phyloP scores from a whole-genome alignment of 306 rosid species.

The Glycyrrhiza uralensis region DNA sequence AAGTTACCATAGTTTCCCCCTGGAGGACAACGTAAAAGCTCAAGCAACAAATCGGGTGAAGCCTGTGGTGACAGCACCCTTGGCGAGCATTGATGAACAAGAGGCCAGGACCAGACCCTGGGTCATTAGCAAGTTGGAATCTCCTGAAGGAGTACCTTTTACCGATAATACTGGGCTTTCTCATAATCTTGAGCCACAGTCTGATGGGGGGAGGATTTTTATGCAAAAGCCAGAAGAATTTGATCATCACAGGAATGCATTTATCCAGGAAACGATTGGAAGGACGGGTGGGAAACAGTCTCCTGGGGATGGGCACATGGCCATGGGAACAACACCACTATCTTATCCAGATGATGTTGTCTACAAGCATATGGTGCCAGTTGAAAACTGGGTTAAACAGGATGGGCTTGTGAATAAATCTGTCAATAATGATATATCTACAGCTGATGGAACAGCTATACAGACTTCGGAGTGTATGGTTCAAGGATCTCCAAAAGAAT shows the following conservation, averaged over 20 bases:
- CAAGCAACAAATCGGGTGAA: slow-evolving; percentile 43
- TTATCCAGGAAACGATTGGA: slow-evolving; percentile 33
- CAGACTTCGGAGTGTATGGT: slow-evolving; percentile 40
- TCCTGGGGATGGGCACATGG: slow-evolving; percentile 37
- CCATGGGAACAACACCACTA: slow-evolving; percentile 29
- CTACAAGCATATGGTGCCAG: slow-evolving; percentile 32
- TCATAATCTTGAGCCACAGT: slow-evolving; percentile 36
- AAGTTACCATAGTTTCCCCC: slow-evolving; percentile 43
- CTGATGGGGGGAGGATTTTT: slow-evolving; percentile 39
- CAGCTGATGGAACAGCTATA: slow-evolving; percentile 31
- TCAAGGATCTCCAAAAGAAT: slow-evolving; percentile 46
- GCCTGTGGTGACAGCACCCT: slow-evolving; percentile 32
- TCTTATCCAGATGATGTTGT: slow-evolving; percentile 42
- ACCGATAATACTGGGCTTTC: slow-evolving; percentile 29
- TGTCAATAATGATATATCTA: slow-evolving; percentile 31
- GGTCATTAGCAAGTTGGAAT: slow-evolving; percentile 45
- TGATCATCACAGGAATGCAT: slow-evolving; percentile 34
- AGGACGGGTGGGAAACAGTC: slow-evolving; percentile 42
- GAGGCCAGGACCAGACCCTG: slow-evolving; percentile 41
- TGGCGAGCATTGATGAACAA: slow-evolving; percentile 47
- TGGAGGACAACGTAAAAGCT: slow-evolving; percentile 46
- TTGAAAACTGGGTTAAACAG: slow-evolving; percentile 41
- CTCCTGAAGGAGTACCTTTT: slow-evolving; percentile 38
- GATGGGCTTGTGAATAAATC: slow-evolving; percentile 29
- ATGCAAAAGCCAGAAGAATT: slow-evolving; percentile 36